phyloP scores from a whole-genome alignment of 192 early-diverging fungal genomes.

The Gryganskiella cystojenkinii region DNA sequence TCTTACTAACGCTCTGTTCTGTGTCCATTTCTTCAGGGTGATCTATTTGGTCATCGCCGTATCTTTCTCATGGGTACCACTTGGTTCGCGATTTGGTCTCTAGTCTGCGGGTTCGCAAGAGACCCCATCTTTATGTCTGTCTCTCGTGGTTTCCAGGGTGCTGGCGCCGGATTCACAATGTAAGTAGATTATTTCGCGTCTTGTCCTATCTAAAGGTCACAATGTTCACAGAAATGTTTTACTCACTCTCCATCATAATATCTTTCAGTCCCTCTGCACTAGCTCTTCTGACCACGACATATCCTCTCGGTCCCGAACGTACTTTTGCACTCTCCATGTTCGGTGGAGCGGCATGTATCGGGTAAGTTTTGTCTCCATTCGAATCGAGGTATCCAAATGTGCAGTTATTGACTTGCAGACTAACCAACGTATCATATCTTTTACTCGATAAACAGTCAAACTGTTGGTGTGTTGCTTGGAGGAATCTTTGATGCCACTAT shows the following conservation, averaged over 20 bases:
- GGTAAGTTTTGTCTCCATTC: not conserved
- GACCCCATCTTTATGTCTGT: conserved; percentile 53
- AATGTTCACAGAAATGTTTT: not conserved
- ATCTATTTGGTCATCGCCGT: conserved; percentile 52
- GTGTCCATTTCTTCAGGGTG: conserved; percentile 20
- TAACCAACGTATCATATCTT: not conserved
- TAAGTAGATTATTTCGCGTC: conserved; percentile 1
- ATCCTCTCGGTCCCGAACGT: conserved; percentile 38
- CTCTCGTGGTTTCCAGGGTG: conserved; percentile 41
- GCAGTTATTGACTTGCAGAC: not conserved
- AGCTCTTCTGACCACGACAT: conserved; percentile 41
- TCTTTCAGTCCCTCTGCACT: conserved; percentile 27
- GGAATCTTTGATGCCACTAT: conserved; percentile 52
- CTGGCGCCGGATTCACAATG: conserved; percentile 52
- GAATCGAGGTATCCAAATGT: not conserved
- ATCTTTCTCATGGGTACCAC: conserved; percentile 42
- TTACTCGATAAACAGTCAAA: conserved; percentile 12
- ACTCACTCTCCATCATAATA: not conserved
- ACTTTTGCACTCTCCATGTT: conserved; percentile 44
- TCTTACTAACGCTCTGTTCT: not conserved
- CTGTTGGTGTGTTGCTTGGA: conserved; percentile 41
- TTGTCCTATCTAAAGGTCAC: not conserved
- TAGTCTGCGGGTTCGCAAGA: conserved; percentile 48
- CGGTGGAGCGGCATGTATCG: conserved; percentile 36
- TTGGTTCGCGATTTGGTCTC: conserved; percentile 40